These are phyloP conservation scores for Pestalotiopsis sp. DNA, from an alignment of 2,329 filamentous ascomycete genomes.

Conservation along the genomic window DNA sequence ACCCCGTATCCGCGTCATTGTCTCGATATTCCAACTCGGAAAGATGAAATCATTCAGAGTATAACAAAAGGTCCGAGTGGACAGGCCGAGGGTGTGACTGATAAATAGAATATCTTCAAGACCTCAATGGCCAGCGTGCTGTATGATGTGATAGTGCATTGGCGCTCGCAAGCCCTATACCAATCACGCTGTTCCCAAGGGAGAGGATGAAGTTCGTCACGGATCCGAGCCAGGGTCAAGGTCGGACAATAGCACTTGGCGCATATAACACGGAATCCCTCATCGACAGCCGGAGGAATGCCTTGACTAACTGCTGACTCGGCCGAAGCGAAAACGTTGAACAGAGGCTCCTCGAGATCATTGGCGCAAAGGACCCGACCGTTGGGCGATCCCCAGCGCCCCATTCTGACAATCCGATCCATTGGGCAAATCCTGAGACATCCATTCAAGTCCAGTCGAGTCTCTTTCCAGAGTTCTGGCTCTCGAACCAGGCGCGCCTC, in stretches of 20 bases:
- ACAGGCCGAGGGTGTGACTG: not conserved
- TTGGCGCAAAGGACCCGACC: too few species aligned
- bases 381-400: too few species aligned
- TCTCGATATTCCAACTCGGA: not conserved
- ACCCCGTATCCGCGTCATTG: not conserved
- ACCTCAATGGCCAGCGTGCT: not conserved
- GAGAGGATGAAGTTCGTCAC: not conserved
- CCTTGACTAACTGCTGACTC: too few species aligned
- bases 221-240: not conserved
- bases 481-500: not conserved
- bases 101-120: not conserved
- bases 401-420: too few species aligned
- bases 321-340: too few species aligned
- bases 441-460: too few species aligned
- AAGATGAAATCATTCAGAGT: not conserved
- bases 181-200: not conserved
- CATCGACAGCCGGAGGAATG: not conserved
- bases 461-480: too few species aligned
- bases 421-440: too few species aligned
- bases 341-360: too few species aligned
- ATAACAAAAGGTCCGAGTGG: not conserved
- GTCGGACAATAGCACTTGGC: not conserved
- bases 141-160: not conserved
- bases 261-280: not conserved
- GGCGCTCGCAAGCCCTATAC: not conserved